Conservation (phyloP, 345 rosid species). For the Gossypium ekmanianum region DNA sequence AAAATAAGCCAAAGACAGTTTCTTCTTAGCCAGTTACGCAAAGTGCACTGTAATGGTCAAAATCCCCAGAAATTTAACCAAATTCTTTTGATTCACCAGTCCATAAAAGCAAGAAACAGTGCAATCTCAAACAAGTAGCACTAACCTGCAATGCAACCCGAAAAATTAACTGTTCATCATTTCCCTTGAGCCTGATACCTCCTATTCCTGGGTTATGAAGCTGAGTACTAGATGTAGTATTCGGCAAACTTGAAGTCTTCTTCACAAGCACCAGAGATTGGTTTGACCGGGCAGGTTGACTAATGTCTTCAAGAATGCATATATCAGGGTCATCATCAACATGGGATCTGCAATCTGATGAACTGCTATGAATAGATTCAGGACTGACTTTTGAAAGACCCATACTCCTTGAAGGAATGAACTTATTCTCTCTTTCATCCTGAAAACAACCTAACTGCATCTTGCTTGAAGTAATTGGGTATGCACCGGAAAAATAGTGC, state of each 20-base stretch:
- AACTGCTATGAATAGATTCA: slow-evolving; percentile 69
- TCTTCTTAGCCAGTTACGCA: neutral
- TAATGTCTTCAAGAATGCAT: slow-evolving; percentile 68
- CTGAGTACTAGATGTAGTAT: slow-evolving; percentile 26
- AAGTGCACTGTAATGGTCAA: neutral
- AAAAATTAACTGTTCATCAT: slow-evolving; percentile 51
- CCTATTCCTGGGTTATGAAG: slow-evolving; percentile 34
- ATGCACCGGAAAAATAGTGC: slow-evolving; percentile 28
- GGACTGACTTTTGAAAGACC: slow-evolving; percentile 48
- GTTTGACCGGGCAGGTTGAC: slow-evolving; percentile 47
- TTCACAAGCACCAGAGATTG: slow-evolving; percentile 30
- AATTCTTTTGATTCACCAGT: neutral
- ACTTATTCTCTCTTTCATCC: slow-evolving; percentile 35
- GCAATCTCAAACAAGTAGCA: neutral
- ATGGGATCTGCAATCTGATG: slow-evolving; percentile 48
- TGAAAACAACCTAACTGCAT: slow-evolving; percentile 25
- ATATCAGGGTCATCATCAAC: slow-evolving; percentile 71
- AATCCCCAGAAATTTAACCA: neutral
- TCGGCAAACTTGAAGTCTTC: slow-evolving; percentile 27
- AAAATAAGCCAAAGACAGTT: neutral
- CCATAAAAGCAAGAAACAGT: slow-evolving; percentile 6
- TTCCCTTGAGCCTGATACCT: slow-evolving; percentile 36
- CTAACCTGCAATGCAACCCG: slow-evolving; percentile 84
- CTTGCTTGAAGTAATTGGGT: slow-evolving; percentile 29
- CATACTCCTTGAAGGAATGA: slow-evolving; percentile 31